These are phyloP conservation scores for Tylopilus cervinicoccineus DNA, from an alignment of 768 basidiomycete species.

Conservation along the genomic window DNA sequence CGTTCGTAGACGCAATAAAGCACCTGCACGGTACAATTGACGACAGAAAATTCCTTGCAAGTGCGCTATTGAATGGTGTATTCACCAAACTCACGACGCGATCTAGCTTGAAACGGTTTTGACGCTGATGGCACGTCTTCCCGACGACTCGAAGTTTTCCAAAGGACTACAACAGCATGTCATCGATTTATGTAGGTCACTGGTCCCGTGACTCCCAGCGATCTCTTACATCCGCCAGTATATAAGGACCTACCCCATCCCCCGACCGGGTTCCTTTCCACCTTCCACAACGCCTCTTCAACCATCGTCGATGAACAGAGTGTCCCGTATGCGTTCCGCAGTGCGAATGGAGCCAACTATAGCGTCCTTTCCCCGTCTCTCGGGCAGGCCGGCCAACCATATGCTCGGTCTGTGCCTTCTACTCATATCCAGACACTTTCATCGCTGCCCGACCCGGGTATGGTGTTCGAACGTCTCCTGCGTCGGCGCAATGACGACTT, in stretches of 20 bases:
- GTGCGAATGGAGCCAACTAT: conserved; percentile 60
- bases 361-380: conserved; percentile 50
- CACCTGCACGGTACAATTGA: conserved; percentile 43
- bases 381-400: conserved; percentile 59
- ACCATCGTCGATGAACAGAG: conserved; percentile 2
- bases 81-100: conserved; percentile 4
- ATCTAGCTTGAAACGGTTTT: conserved; percentile 60
- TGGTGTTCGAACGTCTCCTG: conserved; percentile 72
- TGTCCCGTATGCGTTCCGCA: conserved; percentile 50
- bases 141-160: conserved; percentile 25
- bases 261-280: conserved; percentile 48
- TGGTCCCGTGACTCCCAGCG: background rate
- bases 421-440: conserved; percentile 37
- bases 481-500: conserved; percentile 36
- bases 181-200: conserved; percentile 55
- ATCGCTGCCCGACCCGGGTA: conserved; percentile 58
- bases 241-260: conserved; percentile 82
- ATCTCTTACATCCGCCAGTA: conserved; percentile 36
- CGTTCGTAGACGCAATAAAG: conserved; percentile 44
- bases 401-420: conserved; percentile 63
- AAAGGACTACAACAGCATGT: conserved; percentile 45
- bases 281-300: conserved; percentile 6
- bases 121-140: conserved; percentile 53
- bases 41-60: conserved; percentile 59
- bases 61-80: conserved; percentile 16